phyloP scores from a whole-genome alignment of 2,329 filamentous ascomycete genomes.

The Lachnellula subtilissima region DNA sequence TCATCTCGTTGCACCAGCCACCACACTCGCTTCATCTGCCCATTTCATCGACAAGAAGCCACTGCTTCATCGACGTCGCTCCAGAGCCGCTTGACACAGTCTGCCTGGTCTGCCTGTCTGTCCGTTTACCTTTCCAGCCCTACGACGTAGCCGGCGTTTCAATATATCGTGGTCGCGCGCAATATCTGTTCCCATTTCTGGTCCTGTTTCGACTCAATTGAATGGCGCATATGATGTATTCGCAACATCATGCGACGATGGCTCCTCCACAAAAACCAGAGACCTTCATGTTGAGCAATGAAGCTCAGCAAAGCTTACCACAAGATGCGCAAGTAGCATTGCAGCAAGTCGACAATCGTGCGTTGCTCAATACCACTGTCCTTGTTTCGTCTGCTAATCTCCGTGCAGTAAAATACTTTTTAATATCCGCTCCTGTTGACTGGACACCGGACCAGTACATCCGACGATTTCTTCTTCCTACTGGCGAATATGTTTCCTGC shows the following conservation, averaged over 20 bases:
- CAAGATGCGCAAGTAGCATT: constrained; percentile 95
- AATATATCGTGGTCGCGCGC: constrained; percentile 20
- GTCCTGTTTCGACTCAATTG: constrained; percentile 29
- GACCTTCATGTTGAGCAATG: constrained; percentile 96
- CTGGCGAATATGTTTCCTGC: constrained; percentile 97
- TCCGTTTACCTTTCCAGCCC: constrained; percentile 16
- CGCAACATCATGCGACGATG: constrained; percentile 75
- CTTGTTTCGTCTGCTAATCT: constrained; percentile 23
- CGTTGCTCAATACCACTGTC: constrained; percentile 37
- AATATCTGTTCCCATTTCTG: constrained; percentile 17
- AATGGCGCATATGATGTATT: constrained; percentile 59
- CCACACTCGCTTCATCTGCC: constrained; percentile 30
- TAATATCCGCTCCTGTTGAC: constrained; percentile 96
- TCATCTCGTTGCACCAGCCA: constrained; percentile 9
- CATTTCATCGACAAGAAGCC: constrained; percentile 17
- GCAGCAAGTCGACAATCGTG: constrained; percentile 97
- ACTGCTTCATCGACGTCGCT: constrained; percentile 29
- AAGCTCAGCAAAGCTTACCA: constrained; percentile 92
- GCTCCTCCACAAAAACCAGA: constrained; percentile 92
- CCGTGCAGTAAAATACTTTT: constrained; percentile 89
- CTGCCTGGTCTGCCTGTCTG: constrained; percentile 4
- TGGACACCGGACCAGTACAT: constrained; percentile 98
- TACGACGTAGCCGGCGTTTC: constrained; percentile 25
- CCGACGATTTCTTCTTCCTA: constrained; percentile 88
- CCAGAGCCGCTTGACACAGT: constrained; percentile 15